Conservation (phyloP, 2,329 filamentous ascomycete species). For the Trichoderma aggressivum region DNA sequence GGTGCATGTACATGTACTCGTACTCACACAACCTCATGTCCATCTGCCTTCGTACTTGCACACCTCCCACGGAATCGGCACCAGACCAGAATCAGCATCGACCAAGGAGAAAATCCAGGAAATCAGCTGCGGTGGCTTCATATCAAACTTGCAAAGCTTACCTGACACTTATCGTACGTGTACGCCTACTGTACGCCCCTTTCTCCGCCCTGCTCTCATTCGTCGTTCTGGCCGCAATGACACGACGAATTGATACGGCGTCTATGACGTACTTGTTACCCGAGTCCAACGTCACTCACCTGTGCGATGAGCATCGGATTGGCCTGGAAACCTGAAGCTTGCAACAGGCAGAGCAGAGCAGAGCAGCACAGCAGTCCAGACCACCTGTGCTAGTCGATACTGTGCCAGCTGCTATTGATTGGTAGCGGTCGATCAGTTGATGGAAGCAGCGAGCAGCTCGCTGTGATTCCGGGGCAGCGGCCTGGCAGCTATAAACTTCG, state of each 20-base stretch:
- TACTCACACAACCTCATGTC: background rate
- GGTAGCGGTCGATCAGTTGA: background rate
- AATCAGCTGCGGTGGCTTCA: background rate
- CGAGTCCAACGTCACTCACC: conserved; percentile 35
- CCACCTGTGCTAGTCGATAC: background rate
- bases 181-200: background rate
- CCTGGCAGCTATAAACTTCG: background rate
- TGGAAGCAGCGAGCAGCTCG: background rate
- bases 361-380: background rate
- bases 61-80: background rate
- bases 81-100: background rate
- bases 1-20: too few species aligned
- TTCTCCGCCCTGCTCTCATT: background rate
- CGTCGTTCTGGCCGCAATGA: background rate
- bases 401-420: background rate
- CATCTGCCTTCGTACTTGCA: background rate
- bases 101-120: background rate
- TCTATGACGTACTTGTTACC: conserved; percentile 35
- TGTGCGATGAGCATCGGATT: conserved; percentile 21
- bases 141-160: background rate
- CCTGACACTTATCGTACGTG: background rate
- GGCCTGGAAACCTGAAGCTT: background rate
- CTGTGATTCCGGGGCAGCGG: background rate
- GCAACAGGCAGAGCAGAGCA: background rate
- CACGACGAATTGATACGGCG: background rate